Evolutionary conservation across 164 flowering plant genomes (phyloP), one percentile per base, ranked within the genome.

Genomic region (Malania oleifera): DNA sequence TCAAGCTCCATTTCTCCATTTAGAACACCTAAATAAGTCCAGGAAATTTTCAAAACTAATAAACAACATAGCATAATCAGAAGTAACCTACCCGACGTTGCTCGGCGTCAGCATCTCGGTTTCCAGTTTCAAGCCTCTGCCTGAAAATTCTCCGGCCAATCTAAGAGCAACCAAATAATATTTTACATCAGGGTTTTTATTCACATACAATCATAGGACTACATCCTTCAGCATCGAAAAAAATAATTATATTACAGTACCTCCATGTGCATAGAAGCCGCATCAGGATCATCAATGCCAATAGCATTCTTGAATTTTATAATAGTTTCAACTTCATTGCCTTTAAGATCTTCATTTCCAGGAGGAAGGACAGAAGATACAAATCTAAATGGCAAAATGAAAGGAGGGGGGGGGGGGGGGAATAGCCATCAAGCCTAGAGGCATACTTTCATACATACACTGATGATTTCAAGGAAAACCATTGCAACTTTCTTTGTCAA

Each of bases 251-350:
- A 19, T 37, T 35, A 38, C 19, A 26, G 15, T 67, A 95, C 99
- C 96, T 95, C 99, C 81, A 95, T 75, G 77, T 95, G 99, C 84
- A 91, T 82, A 47, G 78, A 64, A 41, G 99, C 99, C 19, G 99
- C 99, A 68, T 95, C 97, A 20, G 99, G 99, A 43, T 95, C 97
- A 76, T 95, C 99, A 63, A 95, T 87, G 23, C 96, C 99, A 64
- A 95, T 72, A 55, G 96, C 76, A 70, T 58, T 83, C 64, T 91
- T 95, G 60, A 91, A 95, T 28, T 77, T 76, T 39, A 78, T 48
- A 3, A 95, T 91, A 7, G 73, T 76, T n/a, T 87, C 96, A 65
- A 80, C 96, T 77, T 95, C 99, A 65, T 76, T 65, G 26, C 99
- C 99, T 61, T 69, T 78, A 41, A 95, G 96, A 50, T 82, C 82